Evolutionary conservation across 805 yeast genomes (phyloP).

Genomic region (Suhomyces canberraensis): DNA sequence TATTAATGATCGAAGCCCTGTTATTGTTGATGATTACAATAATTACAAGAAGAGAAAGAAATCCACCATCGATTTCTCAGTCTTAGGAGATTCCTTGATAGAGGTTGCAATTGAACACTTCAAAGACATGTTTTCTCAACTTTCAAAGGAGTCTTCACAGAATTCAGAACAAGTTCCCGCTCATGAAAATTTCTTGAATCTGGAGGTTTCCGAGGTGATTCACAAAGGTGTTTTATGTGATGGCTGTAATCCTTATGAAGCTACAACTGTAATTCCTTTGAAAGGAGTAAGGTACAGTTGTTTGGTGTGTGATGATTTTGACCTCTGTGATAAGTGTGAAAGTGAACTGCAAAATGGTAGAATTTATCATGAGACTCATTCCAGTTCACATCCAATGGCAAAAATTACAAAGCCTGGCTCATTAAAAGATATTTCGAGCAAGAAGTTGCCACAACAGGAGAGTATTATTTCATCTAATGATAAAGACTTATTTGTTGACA

Average conservation of each 20-base stretch:
- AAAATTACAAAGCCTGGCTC: conserved; percentile 16
- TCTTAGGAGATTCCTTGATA: conserved; percentile 23
- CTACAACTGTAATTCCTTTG: conserved; percentile 26
- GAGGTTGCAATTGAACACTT: conserved; percentile 30
- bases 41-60: neutral
- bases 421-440: neutral
- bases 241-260: conserved; percentile 25
- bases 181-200: neutral
- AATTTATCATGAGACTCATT: conserved; percentile 17
- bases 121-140: conserved; percentile 11
- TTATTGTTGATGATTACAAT: neutral
- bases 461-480: too few species aligned
- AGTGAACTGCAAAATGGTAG: conserved; percentile 11
- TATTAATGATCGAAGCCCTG: conserved; percentile 16
- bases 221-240: conserved; percentile 34
- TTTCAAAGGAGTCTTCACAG: neutral
- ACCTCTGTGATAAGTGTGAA: conserved; percentile 45
- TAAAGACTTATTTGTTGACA: conserved; percentile 20
- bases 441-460: neutral
- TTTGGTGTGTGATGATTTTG: conserved; percentile 50
- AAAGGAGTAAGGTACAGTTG: conserved; percentile 50
- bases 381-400: conserved; percentile 27
- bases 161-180: neutral
- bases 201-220: conserved; percentile 4
- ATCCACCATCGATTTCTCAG: conserved; percentile 16